Conservation (phyloP, 2,329 filamentous ascomycete genomes). For the Alternaria metachromatica region DNA sequence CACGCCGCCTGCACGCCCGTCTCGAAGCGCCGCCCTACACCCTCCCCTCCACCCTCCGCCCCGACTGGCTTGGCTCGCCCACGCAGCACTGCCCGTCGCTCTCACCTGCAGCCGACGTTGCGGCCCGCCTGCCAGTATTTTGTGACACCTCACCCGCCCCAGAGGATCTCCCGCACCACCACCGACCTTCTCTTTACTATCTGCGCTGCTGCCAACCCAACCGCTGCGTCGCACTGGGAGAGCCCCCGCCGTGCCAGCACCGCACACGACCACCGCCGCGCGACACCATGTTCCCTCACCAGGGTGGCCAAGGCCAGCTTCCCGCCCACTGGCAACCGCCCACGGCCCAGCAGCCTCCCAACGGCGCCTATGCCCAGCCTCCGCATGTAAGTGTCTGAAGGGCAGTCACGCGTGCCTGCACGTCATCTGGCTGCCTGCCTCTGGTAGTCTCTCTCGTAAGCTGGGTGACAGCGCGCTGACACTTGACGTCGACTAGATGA, state of each 20-base stretch:
- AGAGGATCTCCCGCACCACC: constrained; percentile 34
- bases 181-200: not conserved
- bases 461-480: constrained; percentile 21
- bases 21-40: not conserved
- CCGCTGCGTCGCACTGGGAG: constrained; percentile 24
- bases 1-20: not conserved
- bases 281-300: constrained; percentile 44
- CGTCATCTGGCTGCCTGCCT: constrained; percentile 1
- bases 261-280: constrained; percentile 16
- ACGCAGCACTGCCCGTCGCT: constrained; percentile 21
- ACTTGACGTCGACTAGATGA: constrained; percentile 38
- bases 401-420: constrained; percentile 9
- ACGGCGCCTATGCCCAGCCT: constrained; percentile 46
- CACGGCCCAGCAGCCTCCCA: constrained; percentile 43
- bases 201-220: not conserved
- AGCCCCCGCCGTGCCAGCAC: constrained; percentile 36
- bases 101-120: constrained; percentile 43
- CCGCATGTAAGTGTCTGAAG: constrained; percentile 42
- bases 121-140: constrained; percentile 36
- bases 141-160: constrained; percentile 42
- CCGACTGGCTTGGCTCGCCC: constrained; percentile 13
- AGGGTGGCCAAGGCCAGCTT: constrained; percentile 47
- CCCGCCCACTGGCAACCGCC: constrained; percentile 49
- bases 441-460: constrained; percentile 7
- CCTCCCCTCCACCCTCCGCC: constrained; percentile 2